phyloP scores from a whole-genome alignment of 148 eudicot genomes.

The Silene uniflora region DNA sequence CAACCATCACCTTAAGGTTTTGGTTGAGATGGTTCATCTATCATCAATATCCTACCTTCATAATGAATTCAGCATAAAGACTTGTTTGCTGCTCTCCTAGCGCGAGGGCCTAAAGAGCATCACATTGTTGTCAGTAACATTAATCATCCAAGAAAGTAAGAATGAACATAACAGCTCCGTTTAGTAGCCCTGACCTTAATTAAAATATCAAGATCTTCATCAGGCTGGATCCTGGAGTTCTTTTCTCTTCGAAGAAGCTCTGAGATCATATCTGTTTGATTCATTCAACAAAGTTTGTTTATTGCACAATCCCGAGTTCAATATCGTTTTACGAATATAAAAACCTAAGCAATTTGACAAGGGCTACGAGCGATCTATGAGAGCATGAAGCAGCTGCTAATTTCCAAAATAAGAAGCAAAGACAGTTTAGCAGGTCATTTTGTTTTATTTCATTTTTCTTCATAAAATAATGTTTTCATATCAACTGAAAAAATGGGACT shows the following conservation, averaged over 20 bases:
- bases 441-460: not conserved
- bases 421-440: not conserved
- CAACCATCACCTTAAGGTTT: too few relatives aligned
- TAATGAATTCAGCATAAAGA: conserved; percentile 71
- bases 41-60: conserved; percentile 77
- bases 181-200: conserved; percentile 52
- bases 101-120: conserved; percentile 62
- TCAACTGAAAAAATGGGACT: not conserved
- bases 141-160: not conserved
- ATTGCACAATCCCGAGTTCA: not conserved
- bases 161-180: conserved; percentile 8
- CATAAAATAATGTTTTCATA: too few relatives aligned
- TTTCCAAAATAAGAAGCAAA: not conserved
- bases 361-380: not conserved
- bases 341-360: not conserved
- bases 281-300: not conserved
- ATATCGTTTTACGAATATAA: not conserved
- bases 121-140: conserved; percentile 4
- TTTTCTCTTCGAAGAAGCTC: conserved; percentile 87
- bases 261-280: conserved; percentile 64
- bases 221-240: conserved; percentile 58
- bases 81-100: conserved; percentile 70
- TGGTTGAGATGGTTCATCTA: too few relatives aligned
- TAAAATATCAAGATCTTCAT: conserved; percentile 82
- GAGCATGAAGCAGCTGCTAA: not conserved